These are phyloP conservation scores for Jatropha podagrica DNA, from an alignment of 441 rosid genomes.

Conservation along the genomic window DNA sequence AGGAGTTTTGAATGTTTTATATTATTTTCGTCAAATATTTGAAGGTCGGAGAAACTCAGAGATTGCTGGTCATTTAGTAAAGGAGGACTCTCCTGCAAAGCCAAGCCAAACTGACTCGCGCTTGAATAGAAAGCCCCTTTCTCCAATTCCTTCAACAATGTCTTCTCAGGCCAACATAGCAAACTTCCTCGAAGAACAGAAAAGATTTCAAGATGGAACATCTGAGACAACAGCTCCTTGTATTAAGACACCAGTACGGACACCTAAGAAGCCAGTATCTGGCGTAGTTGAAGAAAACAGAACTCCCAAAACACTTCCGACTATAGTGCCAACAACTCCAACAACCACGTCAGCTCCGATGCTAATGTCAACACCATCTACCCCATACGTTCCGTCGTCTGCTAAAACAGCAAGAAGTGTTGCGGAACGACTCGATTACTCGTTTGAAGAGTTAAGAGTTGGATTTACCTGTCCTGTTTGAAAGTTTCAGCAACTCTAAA, in stretches of 20 bases:
- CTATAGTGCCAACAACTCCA: slow-evolving; percentile 50
- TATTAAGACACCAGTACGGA: slow-evolving; percentile 23
- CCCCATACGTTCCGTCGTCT: slow-evolving; percentile 33
- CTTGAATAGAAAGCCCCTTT: slow-evolving; percentile 51
- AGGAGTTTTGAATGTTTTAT: not conserved
- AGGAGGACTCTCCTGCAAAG: slow-evolving; percentile 38
- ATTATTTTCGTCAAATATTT: not conserved
- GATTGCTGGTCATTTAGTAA: slow-evolving; percentile 38
- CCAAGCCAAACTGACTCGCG: slow-evolving; percentile 29
- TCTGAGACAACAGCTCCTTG: slow-evolving; percentile 19
- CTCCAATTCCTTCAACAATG: slow-evolving; percentile 45
- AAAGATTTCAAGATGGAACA: slow-evolving; percentile 26
- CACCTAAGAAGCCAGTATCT: slow-evolving; percentile 26
- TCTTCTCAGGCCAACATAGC: slow-evolving; percentile 43
- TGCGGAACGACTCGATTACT: slow-evolving; percentile 41
- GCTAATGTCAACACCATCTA: slow-evolving; percentile 55
- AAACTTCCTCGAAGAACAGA: slow-evolving; percentile 47
- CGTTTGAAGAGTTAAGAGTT: slow-evolving; percentile 72
- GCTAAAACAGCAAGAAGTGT: slow-evolving; percentile 22
- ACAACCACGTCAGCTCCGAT: slow-evolving; percentile 48
- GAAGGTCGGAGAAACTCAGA: slow-evolving; percentile 58
- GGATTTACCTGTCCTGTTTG: slow-evolving; percentile 33
- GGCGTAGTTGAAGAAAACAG: slow-evolving; percentile 33
- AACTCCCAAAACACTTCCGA: slow-evolving; percentile 36
- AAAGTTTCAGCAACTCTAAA: not conserved